phyloP scores from a whole-genome alignment of 176 grass and related monocot genomes.

The Oryza australiensis region DNA sequence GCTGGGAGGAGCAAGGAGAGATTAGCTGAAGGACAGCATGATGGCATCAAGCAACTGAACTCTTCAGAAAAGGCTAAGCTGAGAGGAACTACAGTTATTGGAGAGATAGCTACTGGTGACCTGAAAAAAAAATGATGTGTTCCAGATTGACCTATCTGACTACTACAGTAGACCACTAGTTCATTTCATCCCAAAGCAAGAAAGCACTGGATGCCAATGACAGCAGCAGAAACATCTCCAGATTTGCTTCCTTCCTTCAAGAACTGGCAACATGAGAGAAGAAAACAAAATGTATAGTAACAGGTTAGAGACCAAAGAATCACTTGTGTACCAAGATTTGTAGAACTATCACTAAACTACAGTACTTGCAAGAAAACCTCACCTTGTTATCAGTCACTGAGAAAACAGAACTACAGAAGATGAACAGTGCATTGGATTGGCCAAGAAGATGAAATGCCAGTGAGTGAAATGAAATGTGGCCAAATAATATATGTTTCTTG shows the following conservation, averaged over 20 bases:
- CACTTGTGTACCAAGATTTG: conserved; percentile 27
- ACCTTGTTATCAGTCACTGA: conserved; percentile 19
- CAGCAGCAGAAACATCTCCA: conserved; percentile 42
- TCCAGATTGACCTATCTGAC: conserved; percentile 30
- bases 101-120: conserved; percentile 55
- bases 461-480: conserved; percentile 21
- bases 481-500: neutral
- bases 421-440: conserved; percentile 4
- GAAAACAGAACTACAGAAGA: conserved; percentile 14
- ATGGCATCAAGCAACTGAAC: conserved; percentile 33
- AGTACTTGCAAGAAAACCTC: neutral
- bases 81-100: conserved; percentile 33
- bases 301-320: conserved; percentile 8
- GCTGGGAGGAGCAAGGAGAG: conserved; percentile 26
- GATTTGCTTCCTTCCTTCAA: conserved; percentile 60
- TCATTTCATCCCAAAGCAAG: conserved; percentile 47
- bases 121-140: conserved; percentile 27
- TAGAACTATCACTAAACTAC: neutral
- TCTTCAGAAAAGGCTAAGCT: conserved; percentile 13
- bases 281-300: neutral
- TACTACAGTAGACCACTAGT: conserved; percentile 28
- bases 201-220: conserved; percentile 52
- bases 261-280: conserved; percentile 38
- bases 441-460: conserved; percentile 15
- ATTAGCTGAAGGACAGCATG: conserved; percentile 11